phyloP scores from a whole-genome alignment of 108 stramenopile species.

The Skeletonema grethae region DNA sequence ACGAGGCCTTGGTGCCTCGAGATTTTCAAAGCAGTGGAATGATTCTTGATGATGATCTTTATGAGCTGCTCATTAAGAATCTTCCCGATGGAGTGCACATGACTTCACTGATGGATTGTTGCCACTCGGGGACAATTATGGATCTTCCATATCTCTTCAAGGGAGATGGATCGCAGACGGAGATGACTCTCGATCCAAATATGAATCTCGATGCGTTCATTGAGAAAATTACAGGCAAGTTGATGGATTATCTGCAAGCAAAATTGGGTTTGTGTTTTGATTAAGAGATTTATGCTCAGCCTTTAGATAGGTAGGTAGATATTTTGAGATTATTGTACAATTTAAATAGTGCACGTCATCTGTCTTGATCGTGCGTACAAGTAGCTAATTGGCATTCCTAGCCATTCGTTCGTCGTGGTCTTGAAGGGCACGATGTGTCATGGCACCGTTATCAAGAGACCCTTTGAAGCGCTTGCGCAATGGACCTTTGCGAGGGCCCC shows the following conservation, averaged over 20 bases:
- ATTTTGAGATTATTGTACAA: too few relatives aligned
- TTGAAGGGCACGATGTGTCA: conserved; percentile 11
- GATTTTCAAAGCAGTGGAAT: conserved; percentile 58
- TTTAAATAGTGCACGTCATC: too few relatives aligned
- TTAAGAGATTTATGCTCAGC: background rate
- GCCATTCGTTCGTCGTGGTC: conserved; percentile 1
- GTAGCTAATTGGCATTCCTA: background rate
- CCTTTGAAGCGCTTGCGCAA: conserved; percentile 31
- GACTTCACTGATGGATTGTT: conserved; percentile 68
- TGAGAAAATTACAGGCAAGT: conserved; percentile 33
- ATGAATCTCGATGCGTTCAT: conserved; percentile 58
- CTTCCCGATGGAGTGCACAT: conserved; percentile 34
- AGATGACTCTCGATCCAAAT: conserved; percentile 55
- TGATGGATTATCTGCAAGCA: conserved; percentile 19
- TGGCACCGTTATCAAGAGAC: conserved; percentile 7
- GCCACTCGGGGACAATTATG: conserved; percentile 63
- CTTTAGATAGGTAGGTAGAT: too few relatives aligned
- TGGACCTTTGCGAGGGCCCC: conserved; percentile 14
- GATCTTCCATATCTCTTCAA: conserved; percentile 57
- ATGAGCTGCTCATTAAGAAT: conserved; percentile 51
- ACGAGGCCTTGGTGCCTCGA: conserved; percentile 68
- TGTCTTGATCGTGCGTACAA: too few relatives aligned
- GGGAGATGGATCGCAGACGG: conserved; percentile 60
- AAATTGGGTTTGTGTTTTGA: conserved; percentile 2
- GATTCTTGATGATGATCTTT: conserved; percentile 65